Evolutionary conservation across 2,329 filamentous ascomycete species (phyloP).

Genomic region (Penicillium vulpinum): DNA sequence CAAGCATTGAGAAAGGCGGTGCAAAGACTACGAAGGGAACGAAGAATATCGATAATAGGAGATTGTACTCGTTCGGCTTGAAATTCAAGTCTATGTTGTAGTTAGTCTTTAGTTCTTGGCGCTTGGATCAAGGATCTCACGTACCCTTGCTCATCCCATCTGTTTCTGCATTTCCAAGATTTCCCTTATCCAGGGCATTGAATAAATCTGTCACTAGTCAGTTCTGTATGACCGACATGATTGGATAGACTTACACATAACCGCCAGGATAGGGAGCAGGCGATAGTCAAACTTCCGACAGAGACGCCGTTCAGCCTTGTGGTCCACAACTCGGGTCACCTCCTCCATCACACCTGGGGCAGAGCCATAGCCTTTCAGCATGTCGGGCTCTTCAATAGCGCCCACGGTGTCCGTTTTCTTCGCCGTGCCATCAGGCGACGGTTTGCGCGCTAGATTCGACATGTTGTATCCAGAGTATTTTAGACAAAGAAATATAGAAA

Average conservation of each 20-base stretch:
- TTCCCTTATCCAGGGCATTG: conserved; percentile 54
- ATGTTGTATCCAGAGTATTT: conserved; percentile 1
- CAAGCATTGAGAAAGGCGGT: conserved; percentile 64
- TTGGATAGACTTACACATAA: conserved; percentile 51
- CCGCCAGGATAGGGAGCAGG: conserved; percentile 57
- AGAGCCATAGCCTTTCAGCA: conserved; percentile 20
- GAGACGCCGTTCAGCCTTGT: conserved; percentile 50
- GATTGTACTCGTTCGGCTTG: conserved; percentile 65
- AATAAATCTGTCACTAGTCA: conserved; percentile 51
- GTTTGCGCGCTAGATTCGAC: not conserved
- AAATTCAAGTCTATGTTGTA: conserved; percentile 53
- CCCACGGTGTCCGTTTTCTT: conserved; percentile 16
- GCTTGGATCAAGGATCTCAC: not conserved
- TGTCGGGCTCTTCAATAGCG: conserved; percentile 19
- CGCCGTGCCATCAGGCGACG: conserved; percentile 16
- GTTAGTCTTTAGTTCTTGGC: not conserved
- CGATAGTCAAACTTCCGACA: conserved; percentile 55
- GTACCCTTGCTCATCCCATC: conserved; percentile 48
- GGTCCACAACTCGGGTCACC: conserved; percentile 41
- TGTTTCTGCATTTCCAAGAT: conserved; percentile 59
- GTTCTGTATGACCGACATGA: not conserved
- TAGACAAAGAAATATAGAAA: not conserved
- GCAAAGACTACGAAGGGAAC: conserved; percentile 72
- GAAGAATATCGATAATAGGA: conserved; percentile 71
- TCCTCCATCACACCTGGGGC: conserved; percentile 26